Evolutionary conservation across 2,329 filamentous ascomycete species (phyloP).

Genomic region (Xylaria sp.): DNA sequence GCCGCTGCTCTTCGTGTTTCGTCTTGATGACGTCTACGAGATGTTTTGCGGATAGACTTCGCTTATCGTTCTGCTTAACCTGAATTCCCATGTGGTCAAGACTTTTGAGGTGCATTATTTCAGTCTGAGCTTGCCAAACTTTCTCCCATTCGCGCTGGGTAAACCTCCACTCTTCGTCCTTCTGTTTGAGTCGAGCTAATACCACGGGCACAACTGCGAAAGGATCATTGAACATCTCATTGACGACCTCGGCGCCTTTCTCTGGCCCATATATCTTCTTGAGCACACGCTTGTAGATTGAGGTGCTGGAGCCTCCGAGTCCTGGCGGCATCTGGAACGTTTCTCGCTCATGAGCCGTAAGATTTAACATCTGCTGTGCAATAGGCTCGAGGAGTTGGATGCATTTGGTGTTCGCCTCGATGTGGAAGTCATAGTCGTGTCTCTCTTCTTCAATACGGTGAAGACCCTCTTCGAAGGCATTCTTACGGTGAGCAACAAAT

Average conservation of each 20-base stretch:
- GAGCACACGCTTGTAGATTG: conserved; percentile 95
- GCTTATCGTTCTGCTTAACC: conserved; percentile 89
- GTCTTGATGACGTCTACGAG: conserved; percentile 91
- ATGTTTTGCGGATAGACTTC: conserved; percentile 88
- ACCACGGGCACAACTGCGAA: conserved; percentile 90
- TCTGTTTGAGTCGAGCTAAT: conserved; percentile 89
- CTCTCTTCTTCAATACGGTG: conserved; percentile 98
- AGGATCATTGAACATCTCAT: conserved; percentile 84
- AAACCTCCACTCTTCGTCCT: conserved; percentile 97
- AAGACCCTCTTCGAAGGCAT: conserved; percentile 90
- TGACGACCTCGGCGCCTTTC: conserved; percentile 83
- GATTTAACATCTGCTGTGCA: conserved; percentile 85
- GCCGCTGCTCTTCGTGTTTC: conserved; percentile 89
- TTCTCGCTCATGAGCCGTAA: conserved; percentile 77
- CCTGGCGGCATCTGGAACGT: conserved; percentile 83
- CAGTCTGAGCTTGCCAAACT: conserved; percentile 96
- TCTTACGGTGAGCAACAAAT: conserved; percentile 97
- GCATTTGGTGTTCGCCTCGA: conserved; percentile 92
- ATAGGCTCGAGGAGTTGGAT: conserved; percentile 96
- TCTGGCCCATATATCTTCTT: conserved; percentile 96
- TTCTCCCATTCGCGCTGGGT: conserved; percentile 98
- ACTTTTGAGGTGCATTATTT: conserved; percentile 94
- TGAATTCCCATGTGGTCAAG: conserved; percentile 96
- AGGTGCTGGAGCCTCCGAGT: conserved; percentile 91
- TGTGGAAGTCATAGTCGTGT: conserved; percentile 98